Evolutionary conservation across 2,329 filamentous ascomycete species (phyloP), one percentile per base, ranked within the genome.

Genomic region (Arthrobotrys iridis): DNA sequence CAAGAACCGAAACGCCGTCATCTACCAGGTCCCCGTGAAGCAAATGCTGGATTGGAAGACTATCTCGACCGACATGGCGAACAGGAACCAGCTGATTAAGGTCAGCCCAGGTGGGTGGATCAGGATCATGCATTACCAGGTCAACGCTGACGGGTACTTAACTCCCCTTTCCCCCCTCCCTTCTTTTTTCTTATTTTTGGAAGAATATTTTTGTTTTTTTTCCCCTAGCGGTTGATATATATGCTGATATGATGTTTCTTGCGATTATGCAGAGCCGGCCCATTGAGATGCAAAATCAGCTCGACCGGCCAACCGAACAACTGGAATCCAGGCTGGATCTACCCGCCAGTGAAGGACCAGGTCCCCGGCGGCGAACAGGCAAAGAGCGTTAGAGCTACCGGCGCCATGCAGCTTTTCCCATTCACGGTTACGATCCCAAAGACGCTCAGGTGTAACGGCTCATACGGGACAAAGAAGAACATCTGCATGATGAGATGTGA

Each of bases 401-500:
- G 59, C n/a, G 40, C 41, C 4, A 35, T 58, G 24, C 58, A 72
- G 18, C 6, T 43, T 5, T 59, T 57, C 30, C 59, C 58, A 3
- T 18, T 73, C 10, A 65, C 30, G 3, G 10, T 65, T 10, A 26
- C 28, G 10, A 33, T 73, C 20, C 67, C 67, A n/a, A 41, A 30
- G 4, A 33, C 43, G 15, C 20, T 73, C 11, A 24, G 50, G 10
- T 73, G 67, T 15, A 43, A 13, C 1, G 67, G 67, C 4, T 26
- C 11, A 2, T 65, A 58, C n/a, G 59, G 37, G 5, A 41, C 35
- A 0, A 26, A 30, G 48, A 52, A 52, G 1, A 73, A 60, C 20
- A 60, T 73, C 40, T 73, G 67, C 24, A 73, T 73, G 67, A 35
- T 73, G 41, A 43, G 67, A 13, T 73, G 59, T 26, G 50, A 73